Evolutionary conservation across 228 moss, liverwort and hornwort species (phyloP), one percentile per base, ranked within the genome.

Genomic region (Sphagnum fallax): DNA sequence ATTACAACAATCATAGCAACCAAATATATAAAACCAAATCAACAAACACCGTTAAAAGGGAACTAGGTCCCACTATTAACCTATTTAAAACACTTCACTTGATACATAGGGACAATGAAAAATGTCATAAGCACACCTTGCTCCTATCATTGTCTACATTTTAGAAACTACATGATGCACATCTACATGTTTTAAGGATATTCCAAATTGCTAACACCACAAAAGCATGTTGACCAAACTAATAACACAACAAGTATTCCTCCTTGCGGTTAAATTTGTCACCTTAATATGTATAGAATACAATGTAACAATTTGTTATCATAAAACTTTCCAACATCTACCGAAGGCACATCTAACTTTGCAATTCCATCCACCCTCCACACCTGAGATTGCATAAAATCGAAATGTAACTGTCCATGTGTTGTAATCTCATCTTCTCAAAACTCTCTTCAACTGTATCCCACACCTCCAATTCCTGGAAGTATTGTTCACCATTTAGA

Each of bases 231-330:
- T 76, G 70, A 8, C 87, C 87, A 14, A 87, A 65, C 87, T 83
- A 87, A 64, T 69, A 76, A 69, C 80, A 87, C 4, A 87, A 71
- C 61, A 83, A 66, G 50, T 75, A 72, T 16, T 87, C 83, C 49
- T 87, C 83, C 52, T 83, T 87, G 65, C 79, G 74, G 6, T 87
- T 80, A 7, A 0, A 6, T 53, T 7, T 53, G 53, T 53, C 12
- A 67, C 75, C 76, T 65, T 83, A 80, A 66, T 79, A 86, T 61
- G 76, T 86, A 68, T 80, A 82, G 11, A 82, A 63, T 48, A 75
- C 75, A 66, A 86, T 78, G 66, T 86, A 86, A 67, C 82, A 82
- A 75, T 0, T 80, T 75, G 32, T 71, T 77, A 74, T 79, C 77
- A 58, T 75, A 77, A 51, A 86, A 82, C 73, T 74, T 80, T 51